A percentile compares a stretch with the other conserved stretches of the same genome.
Evolutionary conservation across 441 rosid species (phyloP).

Genomic region (Euphorbia corollata): DNA sequence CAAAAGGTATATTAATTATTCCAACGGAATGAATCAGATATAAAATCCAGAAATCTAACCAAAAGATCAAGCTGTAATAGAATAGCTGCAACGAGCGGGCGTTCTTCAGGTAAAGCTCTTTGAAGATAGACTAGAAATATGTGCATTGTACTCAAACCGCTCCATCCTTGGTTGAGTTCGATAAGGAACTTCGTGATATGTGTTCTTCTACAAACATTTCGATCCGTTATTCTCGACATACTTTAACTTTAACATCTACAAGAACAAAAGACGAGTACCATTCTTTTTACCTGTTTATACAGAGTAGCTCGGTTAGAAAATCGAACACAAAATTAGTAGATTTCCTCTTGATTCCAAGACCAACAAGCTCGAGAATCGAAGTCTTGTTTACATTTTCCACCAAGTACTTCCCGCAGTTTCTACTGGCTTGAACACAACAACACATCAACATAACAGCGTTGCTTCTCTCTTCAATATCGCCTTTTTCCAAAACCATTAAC

Average conservation of each 20-base stretch:
- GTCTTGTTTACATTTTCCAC: constrained; percentile 37
- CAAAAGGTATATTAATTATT: too few relatives aligned
- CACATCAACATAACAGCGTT: constrained; percentile 33
- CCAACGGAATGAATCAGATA: neutral
- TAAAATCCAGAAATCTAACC: constrained; percentile 27
- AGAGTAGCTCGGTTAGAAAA: constrained; percentile 42
- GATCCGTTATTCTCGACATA: constrained; percentile 10
- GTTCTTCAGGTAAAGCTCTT: constrained; percentile 40
- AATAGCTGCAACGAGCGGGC: constrained; percentile 43
- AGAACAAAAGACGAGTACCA: neutral
- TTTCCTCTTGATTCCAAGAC: constrained; percentile 25
- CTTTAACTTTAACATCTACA: neutral
- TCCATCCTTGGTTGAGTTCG: constrained; percentile 36
- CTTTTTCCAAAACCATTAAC: constrained; percentile 28
- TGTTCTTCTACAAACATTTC: constrained; percentile 33
- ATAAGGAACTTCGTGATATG: constrained; percentile 29
- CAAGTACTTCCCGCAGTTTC: constrained; percentile 40
- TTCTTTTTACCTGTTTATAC: constrained; percentile 36
- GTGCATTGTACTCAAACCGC: constrained; percentile 45
- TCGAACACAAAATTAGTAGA: constrained; percentile 23
- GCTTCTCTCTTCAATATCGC: constrained; percentile 31
- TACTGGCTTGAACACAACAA: constrained; percentile 42
- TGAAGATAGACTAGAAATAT: constrained; percentile 41
- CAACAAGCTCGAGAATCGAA: constrained; percentile 46
- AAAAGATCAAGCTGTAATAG: constrained; percentile 56